Percentiles rank a stretch among this genome's conserved stretches.
Evolutionary conservation across 768 basidiomycete genomes (phyloP).

Genomic region (Hypholoma fasciculare): DNA sequence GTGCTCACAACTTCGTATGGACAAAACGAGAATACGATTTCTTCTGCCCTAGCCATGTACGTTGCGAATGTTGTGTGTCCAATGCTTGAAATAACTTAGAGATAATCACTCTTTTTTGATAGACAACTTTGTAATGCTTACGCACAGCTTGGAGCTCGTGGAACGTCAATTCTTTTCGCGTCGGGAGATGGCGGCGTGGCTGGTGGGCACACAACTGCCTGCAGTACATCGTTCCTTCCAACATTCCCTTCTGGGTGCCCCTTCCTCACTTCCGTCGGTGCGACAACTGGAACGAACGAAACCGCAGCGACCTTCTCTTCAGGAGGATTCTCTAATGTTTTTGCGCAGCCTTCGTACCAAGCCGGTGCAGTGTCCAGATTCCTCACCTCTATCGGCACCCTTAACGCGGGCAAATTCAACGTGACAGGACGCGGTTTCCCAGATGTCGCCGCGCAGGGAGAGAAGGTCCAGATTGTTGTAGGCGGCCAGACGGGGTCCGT

Average conservation of each 20-base stretch:
- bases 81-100: no score
- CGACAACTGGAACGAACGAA: conserved; percentile 43
- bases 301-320: conserved; percentile 42
- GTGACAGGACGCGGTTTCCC: conserved; percentile 46
- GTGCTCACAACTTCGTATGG: no score
- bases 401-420: conserved; percentile 44
- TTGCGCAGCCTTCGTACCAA: conserved; percentile 38
- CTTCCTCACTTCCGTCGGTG: conserved; percentile 49
- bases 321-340: conserved; percentile 50
- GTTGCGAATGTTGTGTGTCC: no score
- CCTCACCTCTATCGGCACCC: conserved; percentile 30
- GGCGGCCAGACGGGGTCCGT: conserved; percentile 35
- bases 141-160: conserved; percentile 57
- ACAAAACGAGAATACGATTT: no score
- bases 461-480: conserved; percentile 25
- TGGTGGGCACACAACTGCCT: conserved; percentile 25
- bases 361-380: conserved; percentile 34
- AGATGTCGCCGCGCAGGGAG: conserved; percentile 50
- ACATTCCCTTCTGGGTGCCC: conserved; percentile 38
- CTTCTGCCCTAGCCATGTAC: no score
- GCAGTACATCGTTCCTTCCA: conserved; percentile 19
- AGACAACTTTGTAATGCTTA: conserved; percentile 40
- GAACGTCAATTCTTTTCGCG: conserved; percentile 56
- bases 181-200: conserved; percentile 60
- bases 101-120: no score